Conservation (phyloP, 257 asterid genomes). For the Ajuga chamaepitys region DNA sequence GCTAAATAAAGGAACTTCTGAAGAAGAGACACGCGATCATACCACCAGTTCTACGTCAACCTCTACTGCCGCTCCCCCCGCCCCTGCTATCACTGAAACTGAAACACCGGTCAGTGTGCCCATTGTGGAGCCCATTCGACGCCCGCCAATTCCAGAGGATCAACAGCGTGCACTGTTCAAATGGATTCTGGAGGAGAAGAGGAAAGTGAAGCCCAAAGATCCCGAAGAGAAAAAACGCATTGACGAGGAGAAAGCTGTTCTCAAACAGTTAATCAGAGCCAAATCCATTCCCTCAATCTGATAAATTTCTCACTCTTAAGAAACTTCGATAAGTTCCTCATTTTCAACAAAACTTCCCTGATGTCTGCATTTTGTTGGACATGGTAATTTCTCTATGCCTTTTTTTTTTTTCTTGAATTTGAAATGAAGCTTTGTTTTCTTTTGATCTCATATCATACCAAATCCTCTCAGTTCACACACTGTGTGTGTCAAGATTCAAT, state of each 20-base stretch:
- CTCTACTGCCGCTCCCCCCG: conserved; percentile 15
- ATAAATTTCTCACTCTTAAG: conserved; percentile 7
- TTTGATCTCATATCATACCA: not conserved
- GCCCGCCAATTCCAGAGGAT: conserved; percentile 54
- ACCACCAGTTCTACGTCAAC: conserved; percentile 29
- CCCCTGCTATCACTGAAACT: conserved; percentile 17
- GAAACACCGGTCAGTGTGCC: conserved; percentile 28
- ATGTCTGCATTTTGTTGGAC: conserved; percentile 6
- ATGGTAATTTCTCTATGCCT: not conserved
- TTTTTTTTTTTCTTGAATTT: not conserved
- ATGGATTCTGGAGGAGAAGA: conserved; percentile 86
- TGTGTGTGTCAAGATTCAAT: not conserved
- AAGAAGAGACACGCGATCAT: conserved; percentile 25
- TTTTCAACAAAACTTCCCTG: not conserved
- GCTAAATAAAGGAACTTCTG: conserved; percentile 27
- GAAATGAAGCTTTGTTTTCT: not conserved
- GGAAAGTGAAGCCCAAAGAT: conserved; percentile 62
- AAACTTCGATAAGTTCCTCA: not conserved
- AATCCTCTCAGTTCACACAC: not conserved
- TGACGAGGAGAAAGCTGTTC: conserved; percentile 86
- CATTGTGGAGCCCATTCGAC: conserved; percentile 27
- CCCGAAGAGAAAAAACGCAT: conserved; percentile 63
- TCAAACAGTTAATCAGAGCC: conserved; percentile 71
- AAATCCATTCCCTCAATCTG: conserved; percentile 43
- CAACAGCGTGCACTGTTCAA: conserved; percentile 68